These are phyloP conservation scores for Boletus coccyginus DNA, from an alignment of 768 basidiomycete species.

Conservation along the genomic window DNA sequence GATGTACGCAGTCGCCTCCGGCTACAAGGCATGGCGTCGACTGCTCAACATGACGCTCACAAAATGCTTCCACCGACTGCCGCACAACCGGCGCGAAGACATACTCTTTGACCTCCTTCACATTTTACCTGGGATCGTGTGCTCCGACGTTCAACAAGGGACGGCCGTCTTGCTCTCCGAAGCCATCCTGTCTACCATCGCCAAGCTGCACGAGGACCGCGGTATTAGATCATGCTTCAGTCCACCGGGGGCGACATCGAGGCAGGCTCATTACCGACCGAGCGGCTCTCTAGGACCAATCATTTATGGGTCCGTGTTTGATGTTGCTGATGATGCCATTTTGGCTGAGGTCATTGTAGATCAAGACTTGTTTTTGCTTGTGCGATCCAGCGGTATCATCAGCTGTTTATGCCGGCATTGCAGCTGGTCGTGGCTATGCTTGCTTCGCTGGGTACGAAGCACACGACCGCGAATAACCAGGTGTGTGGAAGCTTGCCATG, in stretches of 20 bases:
- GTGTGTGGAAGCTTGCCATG: conserved; percentile 32
- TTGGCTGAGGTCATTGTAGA: conserved; percentile 42
- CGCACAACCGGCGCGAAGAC: conserved; percentile 78
- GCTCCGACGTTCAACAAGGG: conserved; percentile 60
- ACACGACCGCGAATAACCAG: conserved; percentile 67
- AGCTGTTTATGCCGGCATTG: conserved; percentile 81
- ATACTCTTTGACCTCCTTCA: conserved; percentile 90
- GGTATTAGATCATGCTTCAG: conserved; percentile 65
- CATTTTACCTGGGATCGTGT: conserved; percentile 72
- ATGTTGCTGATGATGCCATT: background rate
- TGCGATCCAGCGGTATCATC: conserved; percentile 86
- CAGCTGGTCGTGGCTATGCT: conserved; percentile 81
- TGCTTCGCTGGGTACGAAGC: conserved; percentile 70
- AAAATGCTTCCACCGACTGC: conserved; percentile 82
- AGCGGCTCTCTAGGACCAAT: conserved; percentile 76
- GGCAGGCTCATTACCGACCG: conserved; percentile 71
- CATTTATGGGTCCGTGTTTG: conserved; percentile 68
- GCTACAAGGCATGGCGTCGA: conserved; percentile 83
- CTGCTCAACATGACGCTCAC: conserved; percentile 81
- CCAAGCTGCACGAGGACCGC: conserved; percentile 83
- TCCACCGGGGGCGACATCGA: conserved; percentile 61
- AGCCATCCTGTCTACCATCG: conserved; percentile 74
- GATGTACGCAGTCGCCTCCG: conserved; percentile 60
- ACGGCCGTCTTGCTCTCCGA: conserved; percentile 85
- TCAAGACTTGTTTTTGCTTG: conserved; percentile 81